Percentiles rank a stretch among this genome's conserved stretches.
These are phyloP conservation scores for Agrostemma githago DNA, from an alignment of 148 eudicot species.

Conservation along the genomic window DNA sequence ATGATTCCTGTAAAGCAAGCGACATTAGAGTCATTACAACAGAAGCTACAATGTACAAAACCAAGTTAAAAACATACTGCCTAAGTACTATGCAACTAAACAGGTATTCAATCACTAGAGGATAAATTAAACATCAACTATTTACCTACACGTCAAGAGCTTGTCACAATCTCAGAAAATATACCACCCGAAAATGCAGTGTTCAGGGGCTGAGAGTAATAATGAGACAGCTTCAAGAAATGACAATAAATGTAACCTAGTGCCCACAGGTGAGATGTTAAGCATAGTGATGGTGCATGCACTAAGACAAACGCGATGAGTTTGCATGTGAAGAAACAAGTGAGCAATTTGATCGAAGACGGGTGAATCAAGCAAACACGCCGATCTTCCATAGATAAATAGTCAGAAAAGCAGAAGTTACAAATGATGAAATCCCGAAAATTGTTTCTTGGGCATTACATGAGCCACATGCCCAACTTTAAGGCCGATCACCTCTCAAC, in stretches of 20 bases:
- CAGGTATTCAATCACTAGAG: neutral
- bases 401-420: neutral
- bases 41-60: neutral
- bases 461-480: too few species aligned
- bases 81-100: neutral
- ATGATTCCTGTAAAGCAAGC: constrained; percentile 49
- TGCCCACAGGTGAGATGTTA: neutral
- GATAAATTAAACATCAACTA: neutral
- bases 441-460: too few species aligned
- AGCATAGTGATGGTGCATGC: too few species aligned
- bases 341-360: too few species aligned
- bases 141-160: neutral
- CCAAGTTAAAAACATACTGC: neutral
- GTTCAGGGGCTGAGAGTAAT: neutral
- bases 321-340: too few species aligned
- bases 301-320: too few species aligned
- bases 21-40: neutral
- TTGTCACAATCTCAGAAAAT: neutral
- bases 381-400: too few species aligned
- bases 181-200: neutral
- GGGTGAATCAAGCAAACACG: too few species aligned
- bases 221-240: neutral
- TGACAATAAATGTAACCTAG: neutral
- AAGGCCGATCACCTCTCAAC: too few species aligned
- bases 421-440: neutral